These are phyloP conservation scores for Cladophialophora yegresii DNA, from an alignment of 2,329 filamentous ascomycete genomes.

Conservation along the genomic window DNA sequence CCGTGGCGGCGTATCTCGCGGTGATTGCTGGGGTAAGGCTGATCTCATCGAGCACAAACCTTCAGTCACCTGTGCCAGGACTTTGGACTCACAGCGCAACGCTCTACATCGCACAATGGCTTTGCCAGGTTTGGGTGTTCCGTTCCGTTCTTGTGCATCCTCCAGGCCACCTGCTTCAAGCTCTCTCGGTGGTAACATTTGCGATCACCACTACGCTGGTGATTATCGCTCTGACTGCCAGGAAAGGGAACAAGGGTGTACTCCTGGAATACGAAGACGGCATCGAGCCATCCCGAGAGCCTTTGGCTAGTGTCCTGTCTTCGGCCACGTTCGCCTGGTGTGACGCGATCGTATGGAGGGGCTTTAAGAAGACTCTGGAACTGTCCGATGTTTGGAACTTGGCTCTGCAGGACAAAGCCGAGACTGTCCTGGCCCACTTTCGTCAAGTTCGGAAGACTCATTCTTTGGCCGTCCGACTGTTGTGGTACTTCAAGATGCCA, in stretches of 20 bases:
- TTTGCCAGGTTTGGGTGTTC: constrained; percentile 74
- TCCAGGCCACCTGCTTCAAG: constrained; percentile 61
- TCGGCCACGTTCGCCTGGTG: constrained; percentile 88
- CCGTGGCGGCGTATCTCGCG: constrained; percentile 79
- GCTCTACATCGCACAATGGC: constrained; percentile 81
- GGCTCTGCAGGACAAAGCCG: constrained; percentile 82
- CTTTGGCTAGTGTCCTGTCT: constrained; percentile 84
- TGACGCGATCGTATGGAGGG: constrained; percentile 82
- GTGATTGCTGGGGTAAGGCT: constrained; percentile 72
- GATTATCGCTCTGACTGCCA: constrained; percentile 73
- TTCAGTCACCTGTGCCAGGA: constrained; percentile 67
- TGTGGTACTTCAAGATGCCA: constrained; percentile 78
- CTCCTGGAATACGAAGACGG: constrained; percentile 85
- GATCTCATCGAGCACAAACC: constrained; percentile 59
- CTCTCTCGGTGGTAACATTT: constrained; percentile 73
- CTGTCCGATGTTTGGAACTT: constrained; percentile 91
- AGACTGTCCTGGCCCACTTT: constrained; percentile 75
- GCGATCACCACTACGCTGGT: constrained; percentile 72
- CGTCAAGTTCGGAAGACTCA: constrained; percentile 81
- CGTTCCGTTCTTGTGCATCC: constrained; percentile 83
- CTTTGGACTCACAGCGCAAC: constrained; percentile 91
- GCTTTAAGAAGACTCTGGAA: constrained; percentile 81
- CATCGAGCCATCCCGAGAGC: constrained; percentile 82
- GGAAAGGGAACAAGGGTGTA: constrained; percentile 89
- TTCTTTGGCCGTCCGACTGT: constrained; percentile 74